phyloP scores from a whole-genome alignment of 2,329 filamentous ascomycete genomes.

The Colletotrichum spinosum region DNA sequence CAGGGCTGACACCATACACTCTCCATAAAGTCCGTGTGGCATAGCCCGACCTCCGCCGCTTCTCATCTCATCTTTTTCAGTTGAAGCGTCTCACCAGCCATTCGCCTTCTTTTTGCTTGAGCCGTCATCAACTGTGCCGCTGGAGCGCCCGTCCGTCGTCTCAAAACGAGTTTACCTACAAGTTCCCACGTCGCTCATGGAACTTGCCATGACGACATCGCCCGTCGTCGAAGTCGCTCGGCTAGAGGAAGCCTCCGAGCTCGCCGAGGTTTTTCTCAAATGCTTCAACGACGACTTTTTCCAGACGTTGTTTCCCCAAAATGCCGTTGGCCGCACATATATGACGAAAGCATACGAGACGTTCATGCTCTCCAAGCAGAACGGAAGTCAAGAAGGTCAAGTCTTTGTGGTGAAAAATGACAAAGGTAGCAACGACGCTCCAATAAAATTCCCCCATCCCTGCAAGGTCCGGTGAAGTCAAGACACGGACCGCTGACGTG shows the following conservation, averaged over 20 bases:
- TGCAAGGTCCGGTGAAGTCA: not conserved
- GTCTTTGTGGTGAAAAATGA: conserved; percentile 32
- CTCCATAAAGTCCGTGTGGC: not conserved
- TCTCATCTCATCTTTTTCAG: conserved; percentile 19
- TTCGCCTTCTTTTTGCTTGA: not conserved
- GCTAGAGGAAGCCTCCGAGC: conserved; percentile 23
- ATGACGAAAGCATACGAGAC: conserved; percentile 17
- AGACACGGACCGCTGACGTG: conserved; percentile 1
- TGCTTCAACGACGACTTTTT: conserved; percentile 35
- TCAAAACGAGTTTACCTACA: not conserved
- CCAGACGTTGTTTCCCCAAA: conserved; percentile 28
- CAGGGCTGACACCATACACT: too few relatives aligned
- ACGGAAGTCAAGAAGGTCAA: conserved; percentile 19
- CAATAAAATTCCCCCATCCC: not conserved
- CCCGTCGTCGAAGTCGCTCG: conserved; percentile 24
- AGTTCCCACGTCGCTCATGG: not conserved
- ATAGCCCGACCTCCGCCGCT: not conserved
- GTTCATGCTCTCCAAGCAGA: conserved; percentile 28
- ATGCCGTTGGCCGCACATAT: conserved; percentile 30
- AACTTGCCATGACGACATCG: not conserved
- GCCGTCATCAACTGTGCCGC: not conserved
- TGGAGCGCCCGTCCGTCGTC: not conserved
- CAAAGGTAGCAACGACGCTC: conserved; percentile 5
- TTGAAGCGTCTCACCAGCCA: conserved; percentile 5
- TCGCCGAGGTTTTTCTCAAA: conserved; percentile 34